A percentile compares a stretch with the other conserved stretches of the same genome.
phyloP scores from a whole-genome alignment of 2,329 filamentous ascomycete species.

The Ophiocordyceps camponoti-rufipedis region DNA sequence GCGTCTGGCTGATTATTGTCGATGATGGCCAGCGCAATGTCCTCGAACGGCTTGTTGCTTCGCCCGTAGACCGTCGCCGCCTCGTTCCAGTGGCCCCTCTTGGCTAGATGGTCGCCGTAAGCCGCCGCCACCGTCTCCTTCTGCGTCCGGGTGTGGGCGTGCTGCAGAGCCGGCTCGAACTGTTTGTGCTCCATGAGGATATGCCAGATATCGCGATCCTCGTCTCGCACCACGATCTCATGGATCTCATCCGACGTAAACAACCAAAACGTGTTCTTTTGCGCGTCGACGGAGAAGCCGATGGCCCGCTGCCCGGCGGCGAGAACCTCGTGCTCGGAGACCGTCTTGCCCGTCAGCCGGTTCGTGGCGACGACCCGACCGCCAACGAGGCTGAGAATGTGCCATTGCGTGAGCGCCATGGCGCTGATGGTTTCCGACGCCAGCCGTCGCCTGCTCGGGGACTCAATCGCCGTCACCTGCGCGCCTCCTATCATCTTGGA shows the following conservation, averaged over 20 bases:
- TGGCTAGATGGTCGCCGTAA: conserved; percentile 74
- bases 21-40: conserved; percentile 81
- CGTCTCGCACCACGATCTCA: conserved; percentile 78
- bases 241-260: conserved; percentile 85
- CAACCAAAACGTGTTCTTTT: conserved; percentile 95
- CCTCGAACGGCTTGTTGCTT: conserved; percentile 93
- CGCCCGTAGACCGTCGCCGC: conserved; percentile 83
- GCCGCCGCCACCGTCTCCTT: conserved; percentile 84
- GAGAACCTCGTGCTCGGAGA: conserved; percentile 77
- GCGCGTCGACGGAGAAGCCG: conserved; percentile 74
- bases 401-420: conserved; percentile 82
- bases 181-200: conserved; percentile 76
- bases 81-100: conserved; percentile 65
- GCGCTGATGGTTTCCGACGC: conserved; percentile 58
- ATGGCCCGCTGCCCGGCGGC: conserved; percentile 62
- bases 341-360: conserved; percentile 64
- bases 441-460: conserved; percentile 43
- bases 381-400: conserved; percentile 70
- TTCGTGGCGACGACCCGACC: conserved; percentile 73
- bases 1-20: conserved; percentile 84
- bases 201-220: conserved; percentile 86
- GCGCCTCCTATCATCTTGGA: conserved; percentile 61
- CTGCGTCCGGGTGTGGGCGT: conserved; percentile 62
- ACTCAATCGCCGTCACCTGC: conserved; percentile 52
- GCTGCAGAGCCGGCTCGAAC: conserved; percentile 74